Evolutionary conservation across 2,329 filamentous ascomycete genomes (phyloP).

Genomic region (Beauveria australis): DNA sequence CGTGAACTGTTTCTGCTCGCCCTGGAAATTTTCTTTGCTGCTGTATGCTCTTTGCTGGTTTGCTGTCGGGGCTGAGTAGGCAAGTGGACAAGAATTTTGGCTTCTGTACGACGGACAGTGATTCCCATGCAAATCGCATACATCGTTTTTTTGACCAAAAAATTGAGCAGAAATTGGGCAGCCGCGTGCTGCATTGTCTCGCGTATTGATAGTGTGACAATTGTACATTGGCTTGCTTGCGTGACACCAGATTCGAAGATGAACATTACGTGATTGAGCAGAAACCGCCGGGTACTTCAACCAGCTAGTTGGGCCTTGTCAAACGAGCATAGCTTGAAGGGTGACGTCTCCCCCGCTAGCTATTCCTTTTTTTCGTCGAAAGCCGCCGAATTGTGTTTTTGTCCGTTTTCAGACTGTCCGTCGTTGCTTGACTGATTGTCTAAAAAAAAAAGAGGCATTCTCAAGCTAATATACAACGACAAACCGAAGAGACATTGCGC

Average conservation of each 20-base stretch:
- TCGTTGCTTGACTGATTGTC: background rate
- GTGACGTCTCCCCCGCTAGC: background rate
- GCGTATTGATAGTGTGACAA: background rate
- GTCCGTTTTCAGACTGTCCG: background rate
- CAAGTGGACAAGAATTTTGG: background rate
- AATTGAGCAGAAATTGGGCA: background rate
- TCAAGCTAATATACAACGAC: background rate
- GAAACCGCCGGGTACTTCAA: background rate
- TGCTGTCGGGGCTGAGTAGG: background rate
- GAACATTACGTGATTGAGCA: background rate
- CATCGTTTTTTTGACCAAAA: background rate
- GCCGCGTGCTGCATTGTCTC: background rate
- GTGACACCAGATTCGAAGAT: background rate
- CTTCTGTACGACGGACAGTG: background rate
- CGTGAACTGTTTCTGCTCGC: constrained; percentile 5
- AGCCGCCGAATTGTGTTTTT: background rate
- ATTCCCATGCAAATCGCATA: constrained; percentile 1
- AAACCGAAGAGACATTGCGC: background rate
- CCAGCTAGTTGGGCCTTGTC: background rate
- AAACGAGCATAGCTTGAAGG: background rate
- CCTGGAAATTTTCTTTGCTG: background rate
- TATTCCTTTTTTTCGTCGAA: background rate
- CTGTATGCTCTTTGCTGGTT: background rate
- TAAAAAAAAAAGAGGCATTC: too few species aligned
- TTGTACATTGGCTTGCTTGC: background rate